These are phyloP conservation scores for Pneumocystis sp. DNA, from an alignment of 1,139 yeast genomes.

Conservation along the genomic window DNA sequence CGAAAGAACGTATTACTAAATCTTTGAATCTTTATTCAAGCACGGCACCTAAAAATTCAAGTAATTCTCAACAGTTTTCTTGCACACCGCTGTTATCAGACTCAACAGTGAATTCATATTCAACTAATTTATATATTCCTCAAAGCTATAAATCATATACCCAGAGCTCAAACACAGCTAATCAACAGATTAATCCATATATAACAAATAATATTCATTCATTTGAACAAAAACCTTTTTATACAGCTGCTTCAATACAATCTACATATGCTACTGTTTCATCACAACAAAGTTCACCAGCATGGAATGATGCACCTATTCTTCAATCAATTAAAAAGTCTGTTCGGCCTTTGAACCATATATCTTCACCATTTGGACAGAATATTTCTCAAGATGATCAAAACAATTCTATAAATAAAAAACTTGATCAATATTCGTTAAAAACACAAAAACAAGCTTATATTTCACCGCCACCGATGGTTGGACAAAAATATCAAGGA, in stretches of 20 bases:
- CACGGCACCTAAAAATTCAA: background rate
- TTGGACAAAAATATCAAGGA: constrained; percentile 17
- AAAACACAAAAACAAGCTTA: constrained; percentile 13
- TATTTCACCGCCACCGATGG: constrained; percentile 17
- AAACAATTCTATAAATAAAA: background rate
- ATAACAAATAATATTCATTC: background rate
- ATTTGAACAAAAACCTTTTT: background rate
- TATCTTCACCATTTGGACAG: background rate
- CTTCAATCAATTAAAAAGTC: constrained; percentile 14
- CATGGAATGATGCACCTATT: constrained; percentile 91
- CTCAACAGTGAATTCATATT: background rate
- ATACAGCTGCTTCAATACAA: constrained; percentile 14
- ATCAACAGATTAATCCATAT: background rate
- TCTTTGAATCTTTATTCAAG: constrained; percentile 20
- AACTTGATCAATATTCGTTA: constrained; percentile 12
- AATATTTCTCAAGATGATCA: background rate
- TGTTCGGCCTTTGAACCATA: constrained; percentile 1
- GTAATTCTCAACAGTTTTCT: background rate
- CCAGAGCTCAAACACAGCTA: background rate
- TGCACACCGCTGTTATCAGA: background rate
- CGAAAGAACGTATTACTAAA: constrained; percentile 61
- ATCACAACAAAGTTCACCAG: constrained; percentile 48
- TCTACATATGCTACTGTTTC: constrained; percentile 6
- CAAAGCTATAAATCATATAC: background rate
- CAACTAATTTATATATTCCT: background rate